phyloP scores from a whole-genome alignment of 2,329 filamentous ascomycete species.

The Sclerotinia sclerotiorum region DNA sequence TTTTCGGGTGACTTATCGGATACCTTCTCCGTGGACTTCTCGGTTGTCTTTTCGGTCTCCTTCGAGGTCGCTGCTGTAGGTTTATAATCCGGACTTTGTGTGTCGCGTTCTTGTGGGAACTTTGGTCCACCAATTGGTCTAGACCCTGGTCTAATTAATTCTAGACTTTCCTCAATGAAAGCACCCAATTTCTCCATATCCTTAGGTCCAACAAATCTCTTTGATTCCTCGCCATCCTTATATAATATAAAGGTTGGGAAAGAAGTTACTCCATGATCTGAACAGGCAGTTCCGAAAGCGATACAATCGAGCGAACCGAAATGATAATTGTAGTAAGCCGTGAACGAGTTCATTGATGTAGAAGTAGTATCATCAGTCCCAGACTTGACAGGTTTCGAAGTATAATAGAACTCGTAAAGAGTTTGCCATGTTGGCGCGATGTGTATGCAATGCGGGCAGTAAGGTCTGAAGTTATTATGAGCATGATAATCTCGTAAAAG shows the following conservation, averaged over 20 bases:
- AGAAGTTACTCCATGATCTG: constrained; percentile 61
- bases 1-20: neutral
- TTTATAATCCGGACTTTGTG: constrained; percentile 36
- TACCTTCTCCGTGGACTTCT: constrained; percentile 23
- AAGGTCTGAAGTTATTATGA: constrained; percentile 33
- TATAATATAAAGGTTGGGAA: constrained; percentile 80
- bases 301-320: constrained; percentile 87
- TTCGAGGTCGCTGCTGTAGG: constrained; percentile 24
- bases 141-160: constrained; percentile 76
- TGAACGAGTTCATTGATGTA: constrained; percentile 60
- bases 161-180: constrained; percentile 74
- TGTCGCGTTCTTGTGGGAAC: constrained; percentile 71
- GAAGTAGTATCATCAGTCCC: constrained; percentile 44
- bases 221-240: constrained; percentile 70
- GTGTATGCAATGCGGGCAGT: constrained; percentile 38
- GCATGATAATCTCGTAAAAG: neutral
- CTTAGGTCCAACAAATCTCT: constrained; percentile 65
- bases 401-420: constrained; percentile 85
- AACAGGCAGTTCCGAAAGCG: constrained; percentile 77
- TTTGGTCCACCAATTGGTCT: constrained; percentile 57
- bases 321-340: constrained; percentile 82
- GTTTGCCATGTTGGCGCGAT: constrained; percentile 89
- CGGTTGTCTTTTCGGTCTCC: constrained; percentile 32
- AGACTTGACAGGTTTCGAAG: constrained; percentile 65
- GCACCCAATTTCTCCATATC: constrained; percentile 64